Base-by-base conservation (phyloP, 2,329 filamentous ascomycete genomes). In the Cladosporium phlei region DNA sequence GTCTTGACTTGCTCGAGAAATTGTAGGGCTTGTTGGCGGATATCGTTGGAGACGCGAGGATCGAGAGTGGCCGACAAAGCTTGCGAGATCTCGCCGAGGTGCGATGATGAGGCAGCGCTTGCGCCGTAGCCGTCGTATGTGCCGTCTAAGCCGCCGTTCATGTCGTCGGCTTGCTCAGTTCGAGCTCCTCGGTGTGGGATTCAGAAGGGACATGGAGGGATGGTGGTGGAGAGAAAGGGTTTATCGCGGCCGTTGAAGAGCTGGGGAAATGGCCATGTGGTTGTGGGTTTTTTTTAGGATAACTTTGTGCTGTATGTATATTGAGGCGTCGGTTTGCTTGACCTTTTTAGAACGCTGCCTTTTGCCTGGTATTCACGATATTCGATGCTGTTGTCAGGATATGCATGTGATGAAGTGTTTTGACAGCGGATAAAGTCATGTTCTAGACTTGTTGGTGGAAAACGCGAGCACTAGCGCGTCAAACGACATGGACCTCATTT, bases 31-130 rank as follows among this genome's bases (percentile, higher is more conserved):
- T 93, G 79, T 64, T 86, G 79, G 53, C 93, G 87, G 45, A 85
- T 76, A 53, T 86, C 78, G 67, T 96, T 96, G 54, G 82, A 77
- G 30, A 90, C 91, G 51, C 81, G 78, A 9, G 90, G 80, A 62
- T 80, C 84, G 71, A 97, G 91, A 51, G 96, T 87, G 57, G 94
- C 79, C 58, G 93, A 81, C 56, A 98, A 81, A 30, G 93, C 93
- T 60, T 86, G 79, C 61, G 88, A 80, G 55, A 97, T 93, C 63
- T 79, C 80, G 40, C 78, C 70, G 42, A 88, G 74, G 51, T 45
- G 37, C 20, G 46, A 21, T 16, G 50, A 37, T 19, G 48, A 44
- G 17, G 52, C 44, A 7, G 53, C 43, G 12, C 47, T 42, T 21
- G 51, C 53, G 53, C 52, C 55, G 38, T 57, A 52, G 30, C 50